phyloP scores from a whole-genome alignment of 2,329 filamentous ascomycete species.

The Botryotinia convoluta region DNA sequence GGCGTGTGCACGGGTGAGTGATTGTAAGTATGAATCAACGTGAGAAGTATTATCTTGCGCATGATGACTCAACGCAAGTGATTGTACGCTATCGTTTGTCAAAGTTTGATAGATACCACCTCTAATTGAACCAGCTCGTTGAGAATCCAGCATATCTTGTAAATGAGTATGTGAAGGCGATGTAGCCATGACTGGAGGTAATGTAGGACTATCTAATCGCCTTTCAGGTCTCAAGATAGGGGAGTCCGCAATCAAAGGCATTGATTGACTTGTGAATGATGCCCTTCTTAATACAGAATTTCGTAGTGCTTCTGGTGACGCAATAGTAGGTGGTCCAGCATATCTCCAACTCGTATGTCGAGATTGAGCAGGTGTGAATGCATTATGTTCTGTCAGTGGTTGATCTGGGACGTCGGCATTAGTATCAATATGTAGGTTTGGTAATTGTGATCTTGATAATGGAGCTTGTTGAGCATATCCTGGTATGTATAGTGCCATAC shows the following conservation, averaged over 20 bases:
- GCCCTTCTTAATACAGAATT: slow-evolving; percentile 43
- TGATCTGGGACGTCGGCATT: slow-evolving; percentile 36
- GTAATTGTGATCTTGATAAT: slow-evolving; percentile 21
- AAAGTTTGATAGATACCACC: slow-evolving; percentile 54
- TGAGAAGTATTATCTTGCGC: slow-evolving; percentile 29
- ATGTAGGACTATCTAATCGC: slow-evolving; percentile 58
- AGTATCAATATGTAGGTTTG: slow-evolving; percentile 22
- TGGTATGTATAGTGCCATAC: slow-evolving; percentile 62
- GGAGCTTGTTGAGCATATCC: slow-evolving; percentile 28
- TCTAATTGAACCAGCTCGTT: slow-evolving; percentile 51
- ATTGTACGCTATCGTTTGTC: slow-evolving; percentile 55
- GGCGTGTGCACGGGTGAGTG: slow-evolving; percentile 29
- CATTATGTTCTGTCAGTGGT: slow-evolving; percentile 29
- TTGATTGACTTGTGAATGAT: slow-evolving; percentile 50
- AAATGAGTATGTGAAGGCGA: slow-evolving; percentile 55
- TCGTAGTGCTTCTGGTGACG: slow-evolving; percentile 42
- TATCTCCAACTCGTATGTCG: slow-evolving; percentile 51
- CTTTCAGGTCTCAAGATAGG: slow-evolving; percentile 28
- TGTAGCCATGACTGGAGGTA: slow-evolving; percentile 49
- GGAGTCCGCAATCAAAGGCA: slow-evolving; percentile 49
- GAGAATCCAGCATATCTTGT: slow-evolving; percentile 59
- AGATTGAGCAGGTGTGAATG: slow-evolving; percentile 30
- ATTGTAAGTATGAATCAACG: slow-evolving; percentile 35
- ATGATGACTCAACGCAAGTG: slow-evolving; percentile 38
- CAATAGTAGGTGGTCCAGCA: slow-evolving; percentile 47